phyloP scores from a whole-genome alignment of 1,284 basidiomycete genomes.

The Boletus hoseneyae region DNA sequence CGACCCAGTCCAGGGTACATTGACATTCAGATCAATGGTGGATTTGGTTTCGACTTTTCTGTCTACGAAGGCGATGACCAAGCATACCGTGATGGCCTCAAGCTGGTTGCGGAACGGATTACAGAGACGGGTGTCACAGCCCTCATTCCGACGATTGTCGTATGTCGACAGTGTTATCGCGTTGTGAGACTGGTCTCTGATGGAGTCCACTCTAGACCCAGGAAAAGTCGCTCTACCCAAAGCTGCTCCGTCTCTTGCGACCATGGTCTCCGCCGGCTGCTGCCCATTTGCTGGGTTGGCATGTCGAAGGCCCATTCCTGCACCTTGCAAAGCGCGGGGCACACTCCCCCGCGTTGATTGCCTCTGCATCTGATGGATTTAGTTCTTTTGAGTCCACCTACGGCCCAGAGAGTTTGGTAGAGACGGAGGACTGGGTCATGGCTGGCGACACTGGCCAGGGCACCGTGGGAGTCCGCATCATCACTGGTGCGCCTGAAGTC shows the following conservation, averaged over 20 bases:
- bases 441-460: slow-evolving; percentile 32
- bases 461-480: slow-evolving; percentile 66
- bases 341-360: slow-evolving; percentile 69
- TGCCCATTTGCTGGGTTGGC: slow-evolving; percentile 80
- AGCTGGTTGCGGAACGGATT: slow-evolving; percentile 69
- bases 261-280: slow-evolving; percentile 58
- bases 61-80: slow-evolving; percentile 70
- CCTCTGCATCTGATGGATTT: slow-evolving; percentile 58
- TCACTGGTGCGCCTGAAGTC: slow-evolving; percentile 87
- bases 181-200: not conserved
- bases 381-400: slow-evolving; percentile 72
- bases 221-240: slow-evolving; percentile 68
- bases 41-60: slow-evolving; percentile 88
- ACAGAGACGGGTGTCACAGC: slow-evolving; percentile 87
- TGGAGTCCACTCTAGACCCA: slow-evolving; percentile 52
- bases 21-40: slow-evolving; percentile 85
- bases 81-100: slow-evolving; percentile 65
- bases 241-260: slow-evolving; percentile 57
- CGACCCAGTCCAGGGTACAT: slow-evolving; percentile 65
- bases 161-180: slow-evolving; percentile 36
- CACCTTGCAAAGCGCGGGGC: slow-evolving; percentile 77
- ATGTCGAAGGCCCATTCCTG: slow-evolving; percentile 88
- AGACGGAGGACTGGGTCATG: slow-evolving; percentile 67
- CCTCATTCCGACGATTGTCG: slow-evolving; percentile 81
- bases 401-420: slow-evolving; percentile 59